Conservation (phyloP, 208 protist species). For the Leishmania tropica region DNA sequence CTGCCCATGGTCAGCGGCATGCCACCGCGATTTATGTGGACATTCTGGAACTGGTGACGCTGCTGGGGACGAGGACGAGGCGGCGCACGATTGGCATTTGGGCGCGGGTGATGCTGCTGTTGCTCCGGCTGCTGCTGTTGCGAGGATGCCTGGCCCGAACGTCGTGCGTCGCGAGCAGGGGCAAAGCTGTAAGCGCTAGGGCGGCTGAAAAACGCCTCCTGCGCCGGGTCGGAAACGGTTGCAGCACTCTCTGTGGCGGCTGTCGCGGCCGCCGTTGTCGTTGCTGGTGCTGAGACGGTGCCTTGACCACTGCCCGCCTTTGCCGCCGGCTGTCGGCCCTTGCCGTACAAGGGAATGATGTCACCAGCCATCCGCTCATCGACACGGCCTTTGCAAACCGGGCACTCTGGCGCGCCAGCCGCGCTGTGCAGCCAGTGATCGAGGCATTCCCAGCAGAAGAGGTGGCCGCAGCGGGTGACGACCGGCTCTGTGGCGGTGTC, state of each 20-base stretch:
- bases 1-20: constrained; percentile 50
- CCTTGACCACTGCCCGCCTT: constrained; percentile 8
- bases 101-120: constrained; percentile 39
- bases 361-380: constrained; percentile 55
- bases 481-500: constrained; percentile 72
- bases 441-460: constrained; percentile 88
- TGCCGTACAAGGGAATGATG: constrained; percentile 86
- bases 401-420: constrained; percentile 55
- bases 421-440: constrained; percentile 69
- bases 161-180: constrained; percentile 8
- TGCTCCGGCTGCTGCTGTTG: constrained; percentile 4
- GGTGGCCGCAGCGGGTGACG: constrained; percentile 84
- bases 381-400: constrained; percentile 80
- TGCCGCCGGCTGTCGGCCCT: constrained; percentile 31
- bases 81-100: constrained; percentile 49
- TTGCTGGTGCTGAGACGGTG: not conserved
- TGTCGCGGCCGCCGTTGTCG: constrained; percentile 2
- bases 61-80: constrained; percentile 37
- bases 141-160: not conserved
- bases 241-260: not conserved
- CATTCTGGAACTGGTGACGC: constrained; percentile 16
- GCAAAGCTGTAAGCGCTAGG: constrained; percentile 31
- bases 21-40: constrained; percentile 24
- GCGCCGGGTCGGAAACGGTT: constrained; percentile 8
- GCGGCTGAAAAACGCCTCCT: constrained; percentile 28